phyloP scores from a whole-genome alignment of 2,329 filamentous ascomycete genomes.

The Scedosporium dehoogii region DNA sequence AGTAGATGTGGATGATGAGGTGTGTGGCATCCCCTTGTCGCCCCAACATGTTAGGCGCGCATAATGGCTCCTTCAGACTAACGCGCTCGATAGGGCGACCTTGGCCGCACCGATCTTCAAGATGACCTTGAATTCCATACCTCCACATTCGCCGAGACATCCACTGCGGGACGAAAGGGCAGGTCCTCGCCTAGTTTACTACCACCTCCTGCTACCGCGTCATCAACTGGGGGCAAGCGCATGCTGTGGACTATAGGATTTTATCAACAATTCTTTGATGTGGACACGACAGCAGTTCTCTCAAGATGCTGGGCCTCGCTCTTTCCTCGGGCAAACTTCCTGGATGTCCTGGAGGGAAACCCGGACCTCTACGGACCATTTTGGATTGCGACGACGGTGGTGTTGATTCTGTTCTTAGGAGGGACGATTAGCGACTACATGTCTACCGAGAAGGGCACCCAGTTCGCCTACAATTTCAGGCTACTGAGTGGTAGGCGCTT shows the following conservation, averaged over 20 bases:
- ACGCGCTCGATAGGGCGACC: slow-evolving; percentile 61
- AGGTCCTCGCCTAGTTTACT: slow-evolving; percentile 39
- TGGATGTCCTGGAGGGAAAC: slow-evolving; percentile 94
- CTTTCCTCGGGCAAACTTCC: slow-evolving; percentile 86
- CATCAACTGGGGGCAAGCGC: slow-evolving; percentile 51
- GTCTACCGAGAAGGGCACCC: slow-evolving; percentile 52
- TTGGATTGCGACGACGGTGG: slow-evolving; percentile 97
- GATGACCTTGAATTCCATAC: slow-evolving; percentile 99
- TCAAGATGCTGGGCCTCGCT: slow-evolving; percentile 80
- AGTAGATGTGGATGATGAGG: slow-evolving; percentile 94
- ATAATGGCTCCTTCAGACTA: slow-evolving; percentile 8
- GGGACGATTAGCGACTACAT: slow-evolving; percentile 93
- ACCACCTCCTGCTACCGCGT: slow-evolving; percentile 46
- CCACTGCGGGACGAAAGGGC: slow-evolving; percentile 39
- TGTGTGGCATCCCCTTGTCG: slow-evolving; percentile 25
- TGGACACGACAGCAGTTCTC: slow-evolving; percentile 85
- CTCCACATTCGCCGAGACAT: slow-evolving; percentile 65
- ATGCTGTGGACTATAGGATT: slow-evolving; percentile 88
- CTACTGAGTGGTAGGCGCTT: slow-evolving; percentile 62
- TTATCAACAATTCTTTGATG: slow-evolving; percentile 97
- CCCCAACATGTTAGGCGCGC: not conserved
- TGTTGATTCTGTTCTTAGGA: slow-evolving; percentile 89
- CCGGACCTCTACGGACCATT: slow-evolving; percentile 94
- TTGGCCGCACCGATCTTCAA: slow-evolving; percentile 95
- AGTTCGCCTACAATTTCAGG: slow-evolving; percentile 86